A percentile compares a stretch with the other conserved stretches of the same genome.
Evolutionary conservation across 164 flowering plant species (phyloP).

Genomic region (Amborella trichopoda): DNA sequence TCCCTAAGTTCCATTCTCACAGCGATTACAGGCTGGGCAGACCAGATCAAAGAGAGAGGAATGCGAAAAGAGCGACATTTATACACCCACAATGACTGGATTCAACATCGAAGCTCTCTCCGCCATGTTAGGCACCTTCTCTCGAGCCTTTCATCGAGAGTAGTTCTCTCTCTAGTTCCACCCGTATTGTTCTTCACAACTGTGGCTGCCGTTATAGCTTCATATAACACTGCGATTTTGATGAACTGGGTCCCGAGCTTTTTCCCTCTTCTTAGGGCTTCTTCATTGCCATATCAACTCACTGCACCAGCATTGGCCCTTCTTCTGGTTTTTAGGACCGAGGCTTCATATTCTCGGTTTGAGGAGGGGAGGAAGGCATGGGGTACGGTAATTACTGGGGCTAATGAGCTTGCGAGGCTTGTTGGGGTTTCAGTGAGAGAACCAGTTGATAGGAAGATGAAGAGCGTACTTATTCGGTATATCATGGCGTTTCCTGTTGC

Average conservation of each 20-base stretch:
- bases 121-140: slow-evolving; percentile 73
- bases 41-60: slow-evolving; percentile 53
- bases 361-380: slow-evolving; percentile 90
- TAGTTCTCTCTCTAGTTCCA: slow-evolving; percentile 66
- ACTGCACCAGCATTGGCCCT: slow-evolving; percentile 94
- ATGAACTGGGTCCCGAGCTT: slow-evolving; percentile 47
- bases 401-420: slow-evolving; percentile 64
- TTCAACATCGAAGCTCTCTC: slow-evolving; percentile 65
- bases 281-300: slow-evolving; percentile 81
- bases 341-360: slow-evolving; percentile 84
- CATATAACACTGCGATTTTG: slow-evolving; percentile 55
- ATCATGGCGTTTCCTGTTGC: slow-evolving; percentile 82
- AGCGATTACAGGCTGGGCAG: slow-evolving; percentile 82
- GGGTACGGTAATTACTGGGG: slow-evolving; percentile 57
- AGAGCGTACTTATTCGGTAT: slow-evolving; percentile 54
- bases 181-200: slow-evolving; percentile 75
- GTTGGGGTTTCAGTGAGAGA: slow-evolving; percentile 27
- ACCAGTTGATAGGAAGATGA: slow-evolving; percentile 19
- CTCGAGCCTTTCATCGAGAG: slow-evolving; percentile 68
- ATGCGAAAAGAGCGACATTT: slow-evolving; percentile 43
- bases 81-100: slow-evolving; percentile 71
- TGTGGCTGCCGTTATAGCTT: slow-evolving; percentile 43
- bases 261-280: slow-evolving; percentile 57
- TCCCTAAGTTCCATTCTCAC: too few species aligned
- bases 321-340: slow-evolving; percentile 77